Percentiles rank a stretch among this genome's conserved stretches.
These are phyloP conservation scores for Prunus mongolica DNA, from an alignment of 306 rosid genomes.

Conservation along the genomic window DNA sequence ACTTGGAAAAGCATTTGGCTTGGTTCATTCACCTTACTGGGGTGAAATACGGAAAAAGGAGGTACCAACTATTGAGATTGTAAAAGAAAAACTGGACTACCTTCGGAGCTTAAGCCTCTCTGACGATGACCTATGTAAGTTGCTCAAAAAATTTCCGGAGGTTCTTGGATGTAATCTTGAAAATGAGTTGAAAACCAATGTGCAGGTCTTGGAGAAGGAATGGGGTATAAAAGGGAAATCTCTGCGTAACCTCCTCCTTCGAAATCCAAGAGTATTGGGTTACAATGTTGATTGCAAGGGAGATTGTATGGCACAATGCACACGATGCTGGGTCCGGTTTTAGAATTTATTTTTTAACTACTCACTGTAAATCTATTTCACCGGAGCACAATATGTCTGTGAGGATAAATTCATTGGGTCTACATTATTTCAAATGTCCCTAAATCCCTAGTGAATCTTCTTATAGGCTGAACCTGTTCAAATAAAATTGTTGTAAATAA, in stretches of 20 bases:
- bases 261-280: conserved; percentile 86
- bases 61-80: conserved; percentile 50
- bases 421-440: no score
- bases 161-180: conserved; percentile 86
- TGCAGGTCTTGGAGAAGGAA: conserved; percentile 59
- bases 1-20: conserved; percentile 89
- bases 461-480: no score
- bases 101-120: conserved; percentile 71
- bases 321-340: conserved; percentile 95
- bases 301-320: conserved; percentile 91
- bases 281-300: conserved; percentile 87
- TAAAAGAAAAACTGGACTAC: conserved; percentile 56
- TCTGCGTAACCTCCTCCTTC: conserved; percentile 71
- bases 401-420: no score
- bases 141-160: conserved; percentile 90
- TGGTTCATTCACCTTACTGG: conserved; percentile 86
- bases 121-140: conserved; percentile 65
- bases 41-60: conserved; percentile 70
- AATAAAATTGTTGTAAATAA: no score
- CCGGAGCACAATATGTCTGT: neutral
- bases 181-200: conserved; percentile 61
- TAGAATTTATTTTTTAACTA: conserved; percentile 19
- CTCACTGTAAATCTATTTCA: conserved; percentile 3
- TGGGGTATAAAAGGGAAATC: conserved; percentile 81
- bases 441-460: no score